Base-by-base conservation (phyloP, 805 yeast genomes). In the Blastobotrys mokoenaii region DNA sequence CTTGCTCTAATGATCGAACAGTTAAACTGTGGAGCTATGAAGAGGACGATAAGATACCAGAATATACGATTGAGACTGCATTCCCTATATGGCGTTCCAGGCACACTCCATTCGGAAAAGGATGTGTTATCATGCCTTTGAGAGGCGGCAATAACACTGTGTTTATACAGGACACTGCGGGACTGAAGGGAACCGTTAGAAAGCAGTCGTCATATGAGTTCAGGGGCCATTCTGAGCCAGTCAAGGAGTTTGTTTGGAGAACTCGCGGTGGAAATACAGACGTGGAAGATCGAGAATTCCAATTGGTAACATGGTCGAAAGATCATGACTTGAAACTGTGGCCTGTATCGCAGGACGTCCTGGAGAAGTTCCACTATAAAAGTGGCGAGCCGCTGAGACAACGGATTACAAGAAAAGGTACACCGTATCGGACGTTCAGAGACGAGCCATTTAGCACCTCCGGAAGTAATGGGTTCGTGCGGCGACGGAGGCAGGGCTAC, bases 81-180 rank as follows among this genome's bases (percentile, higher is more conserved):
- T 90, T 82, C 60, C 97, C 97, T 0, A 85, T 93, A 1, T 80
- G 94, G 67, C 72, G 95, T 50, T 95, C 97, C 0, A 67, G 97
- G 40, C 80, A 82, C 47, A 68, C 89, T 32, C 98, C 97, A 0
- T 87, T 87, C 67, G 97, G 97, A 0, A 71, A 74, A 30, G 82
- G 94, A 1, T 84, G 90, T 59, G 86, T 93, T 5, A 77, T 93
- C 1, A 83, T 88, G 84, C 98, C 98, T 0, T 70, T 84, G 46
- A 67, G 95, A 41, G 96, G 96, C 0, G 97, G 97, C 2, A 72
- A 75, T 15, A 80, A 83, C 59, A 67, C 80, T 1, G 67, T 81
- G 3, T 76, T 72, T 53, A 65, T 82, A 5, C 72, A 78, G n/a
- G 70, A 77, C 49, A 68, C 70, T 50, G 52, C 49, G 7, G 68